These are phyloP conservation scores for Hyphopichia homilentoma DNA, from an alignment of 805 yeast genomes.

Conservation along the genomic window DNA sequence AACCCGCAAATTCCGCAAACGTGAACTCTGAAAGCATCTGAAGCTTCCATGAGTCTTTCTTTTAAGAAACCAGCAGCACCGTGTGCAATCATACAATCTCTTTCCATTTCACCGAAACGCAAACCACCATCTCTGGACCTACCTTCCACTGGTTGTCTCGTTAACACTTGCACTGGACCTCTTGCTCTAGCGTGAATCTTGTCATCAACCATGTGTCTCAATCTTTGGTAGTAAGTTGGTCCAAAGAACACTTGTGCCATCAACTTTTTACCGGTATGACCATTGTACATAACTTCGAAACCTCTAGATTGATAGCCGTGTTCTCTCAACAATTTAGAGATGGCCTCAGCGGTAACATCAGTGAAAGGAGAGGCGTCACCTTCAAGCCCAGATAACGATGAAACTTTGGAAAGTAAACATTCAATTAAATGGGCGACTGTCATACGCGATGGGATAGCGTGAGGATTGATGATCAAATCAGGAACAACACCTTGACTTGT, in stretches of 20 bases:
- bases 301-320: constrained; percentile 98
- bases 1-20: constrained; percentile 98
- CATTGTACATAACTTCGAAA: constrained; percentile 97
- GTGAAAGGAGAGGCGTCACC: constrained; percentile 99
- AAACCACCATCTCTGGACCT: constrained; percentile 99
- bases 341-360: constrained; percentile 96
- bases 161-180: constrained; percentile 96
- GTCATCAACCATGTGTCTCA: constrained; percentile 99
- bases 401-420: constrained; percentile 92
- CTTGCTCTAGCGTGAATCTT: constrained; percentile 99
- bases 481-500: constrained; percentile 95
- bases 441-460: constrained; percentile 99
- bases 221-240: constrained; percentile 98
- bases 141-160: constrained; percentile 99
- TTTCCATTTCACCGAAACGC: constrained; percentile 99
- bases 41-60: constrained; percentile 98
- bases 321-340: constrained; percentile 85
- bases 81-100: constrained; percentile 99
- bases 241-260: constrained; percentile 99
- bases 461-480: constrained; percentile 96
- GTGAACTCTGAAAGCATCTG: constrained; percentile 98
- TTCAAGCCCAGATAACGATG: constrained; percentile 91
- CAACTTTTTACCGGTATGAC: constrained; percentile 96
- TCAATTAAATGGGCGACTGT: constrained; percentile 99
- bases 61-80: constrained; percentile 98